Conservation (phyloP, 176 grass and related monocot genomes). For the Lolium multiflorum region DNA sequence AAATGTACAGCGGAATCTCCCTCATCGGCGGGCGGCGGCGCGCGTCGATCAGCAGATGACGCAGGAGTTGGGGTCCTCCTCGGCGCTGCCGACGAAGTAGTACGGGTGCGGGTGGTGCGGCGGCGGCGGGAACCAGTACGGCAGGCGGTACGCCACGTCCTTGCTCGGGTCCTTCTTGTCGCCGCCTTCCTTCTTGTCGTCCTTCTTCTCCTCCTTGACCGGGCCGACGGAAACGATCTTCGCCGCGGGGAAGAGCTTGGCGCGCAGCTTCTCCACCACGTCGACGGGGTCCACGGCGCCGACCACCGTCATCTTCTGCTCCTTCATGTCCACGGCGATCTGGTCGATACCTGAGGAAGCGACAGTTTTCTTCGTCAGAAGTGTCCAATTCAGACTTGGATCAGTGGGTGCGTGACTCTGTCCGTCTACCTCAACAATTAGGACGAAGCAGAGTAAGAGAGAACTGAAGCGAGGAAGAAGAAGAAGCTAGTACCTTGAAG, state of each 20-base stretch:
- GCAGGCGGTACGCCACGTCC: slow-evolving; percentile 12
- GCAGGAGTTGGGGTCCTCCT: slow-evolving; percentile 79
- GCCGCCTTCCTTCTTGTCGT: slow-evolving; percentile 25
- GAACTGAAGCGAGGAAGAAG: neutral
- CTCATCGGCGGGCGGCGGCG: neutral
- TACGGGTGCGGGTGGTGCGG: slow-evolving; percentile 25
- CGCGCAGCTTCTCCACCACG: slow-evolving; percentile 61
- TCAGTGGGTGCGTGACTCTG: too few species aligned
- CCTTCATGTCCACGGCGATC: slow-evolving; percentile 72
- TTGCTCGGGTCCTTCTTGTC: neutral
- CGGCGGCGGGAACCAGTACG: slow-evolving; percentile 15
- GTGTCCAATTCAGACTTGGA: neutral
- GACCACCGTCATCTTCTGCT: slow-evolving; percentile 67
- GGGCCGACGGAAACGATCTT: slow-evolving; percentile 56
- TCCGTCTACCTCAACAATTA: neutral
- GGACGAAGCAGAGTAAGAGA: too few species aligned
- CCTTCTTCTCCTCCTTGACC: slow-evolving; percentile 71
- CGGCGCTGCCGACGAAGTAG: slow-evolving; percentile 56
- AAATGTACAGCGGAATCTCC: slow-evolving; percentile 2
- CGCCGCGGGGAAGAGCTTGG: slow-evolving; percentile 23
- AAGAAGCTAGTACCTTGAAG: slow-evolving; percentile 45
- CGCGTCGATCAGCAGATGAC: slow-evolving; percentile 53
- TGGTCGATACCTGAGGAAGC: slow-evolving; percentile 60
- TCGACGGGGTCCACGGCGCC: slow-evolving; percentile 66
- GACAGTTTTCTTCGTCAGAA: neutral